Evolutionary conservation across 495 filamentous ascomycete genomes (phyloP).

Genomic region (Diplogelasinospora grovesii): DNA sequence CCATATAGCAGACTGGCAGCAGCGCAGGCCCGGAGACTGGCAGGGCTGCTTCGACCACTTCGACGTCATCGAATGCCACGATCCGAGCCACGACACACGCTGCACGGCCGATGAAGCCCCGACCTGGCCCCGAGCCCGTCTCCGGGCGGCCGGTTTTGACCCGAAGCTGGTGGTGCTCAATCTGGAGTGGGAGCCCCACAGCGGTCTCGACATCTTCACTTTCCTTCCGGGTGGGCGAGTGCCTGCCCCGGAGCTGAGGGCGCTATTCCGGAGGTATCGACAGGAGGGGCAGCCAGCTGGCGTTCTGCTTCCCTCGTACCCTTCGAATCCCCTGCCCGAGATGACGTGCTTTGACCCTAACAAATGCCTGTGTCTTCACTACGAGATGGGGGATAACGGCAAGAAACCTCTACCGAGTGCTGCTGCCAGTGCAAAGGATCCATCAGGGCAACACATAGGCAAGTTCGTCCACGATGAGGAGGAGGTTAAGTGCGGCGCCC

Average conservation of each 20-base stretch:
- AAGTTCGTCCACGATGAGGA: too few species aligned
- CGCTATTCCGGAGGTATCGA: conserved; percentile 15
- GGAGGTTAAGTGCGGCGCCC: too few species aligned
- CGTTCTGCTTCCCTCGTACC: conserved; percentile 8
- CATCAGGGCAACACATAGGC: too few species aligned
- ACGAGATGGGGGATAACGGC: conserved; percentile 8
- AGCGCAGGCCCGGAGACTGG: conserved; percentile 3
- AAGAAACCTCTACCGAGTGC: conserved; percentile 1
- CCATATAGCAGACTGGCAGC: conserved; percentile 10
- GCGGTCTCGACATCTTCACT: conserved; percentile 11
- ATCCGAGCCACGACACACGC: conserved; percentile 14
- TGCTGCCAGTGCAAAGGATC: too few species aligned
- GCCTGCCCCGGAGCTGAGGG: conserved; percentile 13
- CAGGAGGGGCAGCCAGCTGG: conserved; percentile 12
- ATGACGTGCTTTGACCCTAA: conserved; percentile 14
- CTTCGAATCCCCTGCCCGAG: conserved; percentile 14
- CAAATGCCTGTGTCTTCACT: conserved; percentile 12
- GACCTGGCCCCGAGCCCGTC: conserved; percentile 15
- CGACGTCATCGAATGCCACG: conserved; percentile 14
- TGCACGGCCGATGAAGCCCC: conserved; percentile 9
- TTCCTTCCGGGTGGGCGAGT: conserved; percentile 5
- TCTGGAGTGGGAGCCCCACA: conserved; percentile 16
- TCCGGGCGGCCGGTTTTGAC: conserved; percentile 1
- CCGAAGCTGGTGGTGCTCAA: conserved; percentile 7
- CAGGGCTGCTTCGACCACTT: conserved; percentile 15